phyloP scores from a whole-genome alignment of 495 filamentous ascomycete species.

The Podospora tetraspora region DNA sequence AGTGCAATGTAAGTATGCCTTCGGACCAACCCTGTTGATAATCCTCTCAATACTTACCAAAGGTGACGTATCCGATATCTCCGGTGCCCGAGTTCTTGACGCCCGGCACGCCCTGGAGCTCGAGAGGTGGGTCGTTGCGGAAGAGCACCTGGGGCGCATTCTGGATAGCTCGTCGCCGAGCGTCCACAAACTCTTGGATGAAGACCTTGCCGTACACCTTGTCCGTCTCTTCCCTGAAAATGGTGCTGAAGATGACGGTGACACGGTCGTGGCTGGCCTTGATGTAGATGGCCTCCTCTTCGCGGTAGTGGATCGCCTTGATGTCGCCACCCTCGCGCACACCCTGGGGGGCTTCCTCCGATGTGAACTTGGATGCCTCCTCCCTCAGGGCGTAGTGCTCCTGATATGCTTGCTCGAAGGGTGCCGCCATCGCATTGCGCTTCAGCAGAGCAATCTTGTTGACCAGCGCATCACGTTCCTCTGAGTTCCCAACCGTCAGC shows the following conservation, averaged over 20 bases:
- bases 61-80: slow-evolving; percentile 94
- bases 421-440: slow-evolving; percentile 96
- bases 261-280: slow-evolving; percentile 95
- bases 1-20: slow-evolving; percentile 17
- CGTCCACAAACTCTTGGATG: slow-evolving; percentile 91
- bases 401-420: slow-evolving; percentile 93
- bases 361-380: slow-evolving; percentile 82
- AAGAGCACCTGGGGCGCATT: slow-evolving; percentile 98
- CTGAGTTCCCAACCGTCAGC: slow-evolving; percentile 34
- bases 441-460: slow-evolving; percentile 82
- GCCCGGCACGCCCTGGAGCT: slow-evolving; percentile 80
- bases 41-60: slow-evolving; percentile 56
- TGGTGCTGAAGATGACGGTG: slow-evolving; percentile 97
- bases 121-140: slow-evolving; percentile 88
- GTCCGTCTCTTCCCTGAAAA: slow-evolving; percentile 97
- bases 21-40: not conserved
- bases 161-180: slow-evolving; percentile 86
- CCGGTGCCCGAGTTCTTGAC: slow-evolving; percentile 65
- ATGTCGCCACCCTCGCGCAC: slow-evolving; percentile 83
- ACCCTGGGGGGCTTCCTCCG: slow-evolving; percentile 86
- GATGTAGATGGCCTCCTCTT: slow-evolving; percentile 99
- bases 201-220: slow-evolving; percentile 96
- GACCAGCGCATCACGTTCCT: slow-evolving; percentile 77
- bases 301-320: slow-evolving; percentile 94
- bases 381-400: slow-evolving; percentile 81